Evolutionary conservation across 2,329 filamentous ascomycete genomes (phyloP), one percentile per base, ranked within the genome.

Genomic region (Fusarium napiforme): DNA sequence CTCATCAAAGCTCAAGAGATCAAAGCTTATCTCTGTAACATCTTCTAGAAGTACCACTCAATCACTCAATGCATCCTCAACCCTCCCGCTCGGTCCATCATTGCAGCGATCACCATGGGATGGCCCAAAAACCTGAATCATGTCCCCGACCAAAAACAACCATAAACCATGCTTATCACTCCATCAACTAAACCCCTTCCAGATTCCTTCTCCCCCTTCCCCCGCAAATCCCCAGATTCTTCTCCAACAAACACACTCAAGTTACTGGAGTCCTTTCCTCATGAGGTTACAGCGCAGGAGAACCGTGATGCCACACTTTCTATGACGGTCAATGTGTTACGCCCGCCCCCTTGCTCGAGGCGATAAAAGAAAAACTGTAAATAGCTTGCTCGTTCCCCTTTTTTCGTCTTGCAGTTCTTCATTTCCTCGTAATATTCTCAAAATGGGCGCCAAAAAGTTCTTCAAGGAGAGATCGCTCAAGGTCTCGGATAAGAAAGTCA

Each of bases 381-480:
- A 71, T 69, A 75, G 40, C 46, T 26, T 23, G 36, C 32, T 52
- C 32, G 21, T 23, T 37, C 47, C 60, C 30, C 37, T 46, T n/a
- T 40, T 46, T n/a, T 40, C 45, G 15, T 9, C 12, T 19, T 36
- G 30, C 9, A 30, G 30, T 30, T 30, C 30, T 11, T 32, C 30
- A 12, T 15, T 34, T 39, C 9, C 45, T 36, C 30, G 18, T n/a
- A 26, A 19, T 62, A 36, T 32, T 18, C 55, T 60, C 55, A 67
- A 23, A 62, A 87, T 88, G 86, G 81, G 82, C 23, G 76, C 83
- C 75, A 84, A 83, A 46, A 79, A 82, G 28, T 87, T 87, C 75
- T 71, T 86, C 77, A 83, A 82, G 78, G 79, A 79, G 52, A 83
- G 85, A 43, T 85, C 85, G 49, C 83, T 87, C 71, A 84, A 82